Evolutionary conservation across 1,139 yeast genomes (phyloP), one percentile per base, ranked within the genome.

Genomic region (Waltiozyma sp.): DNA sequence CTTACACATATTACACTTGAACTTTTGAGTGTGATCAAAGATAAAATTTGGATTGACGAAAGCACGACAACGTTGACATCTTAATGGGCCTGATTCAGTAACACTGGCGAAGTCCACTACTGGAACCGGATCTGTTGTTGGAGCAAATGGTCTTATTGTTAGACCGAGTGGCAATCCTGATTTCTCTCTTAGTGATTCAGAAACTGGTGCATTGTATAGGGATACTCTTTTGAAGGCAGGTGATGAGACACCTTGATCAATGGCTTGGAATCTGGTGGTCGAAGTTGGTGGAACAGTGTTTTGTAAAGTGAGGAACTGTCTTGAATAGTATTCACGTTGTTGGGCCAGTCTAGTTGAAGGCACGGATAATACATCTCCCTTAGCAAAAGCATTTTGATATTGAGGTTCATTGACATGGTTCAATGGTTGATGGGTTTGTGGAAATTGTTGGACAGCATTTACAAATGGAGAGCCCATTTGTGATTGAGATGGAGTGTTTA

Each of bases 21-120:
- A 84, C 47, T 67, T 69, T 38, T 80, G 76, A 38, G 80, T 80
- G 41, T 72, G 73, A 10, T 77, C 71, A 52, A 82, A 80, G 52
- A 78, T 66, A 80, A 85, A 83, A 16, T 80, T 75, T 2, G 97
- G 95, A 59, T 91, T 91, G 51, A 88, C 72, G 61, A 88, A 91
- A 1, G 95, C 75, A 46, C 96, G 75, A 63, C 99, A 91, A 46
- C 98, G 79, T 51, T 77, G 75, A 63, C 98, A 91, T 54, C 99
- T 74, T 34, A 94, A 80, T 1, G 96, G 96, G 1, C 88, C 86
- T 2, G 69, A 70, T 5, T 13, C 23, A 18, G 15, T 18, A 36
- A 68, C 60, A 4, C 60, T 57, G 4, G 72, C 59, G 64, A 82
- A 75, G 53, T 84, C 91, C 6, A 81, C 80, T 7, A 72, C 71